A percentile compares a stretch with the other conserved stretches of the same genome.
These are phyloP conservation scores for Sinapis alba DNA, from an alignment of 441 rosid genomes.

Conservation along the genomic window DNA sequence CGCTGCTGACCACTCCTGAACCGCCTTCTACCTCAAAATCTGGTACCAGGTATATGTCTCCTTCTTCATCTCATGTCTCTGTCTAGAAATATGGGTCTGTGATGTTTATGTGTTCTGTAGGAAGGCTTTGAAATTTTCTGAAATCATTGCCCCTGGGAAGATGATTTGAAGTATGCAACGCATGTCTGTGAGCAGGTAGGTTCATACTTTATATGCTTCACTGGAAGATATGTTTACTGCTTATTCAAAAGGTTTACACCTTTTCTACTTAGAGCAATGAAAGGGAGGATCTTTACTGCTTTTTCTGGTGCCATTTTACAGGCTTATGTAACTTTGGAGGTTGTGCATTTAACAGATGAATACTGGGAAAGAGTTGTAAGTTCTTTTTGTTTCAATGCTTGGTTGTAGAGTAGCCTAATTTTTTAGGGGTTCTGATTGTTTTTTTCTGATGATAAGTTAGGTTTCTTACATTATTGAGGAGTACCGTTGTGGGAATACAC, in stretches of 20 bases:
- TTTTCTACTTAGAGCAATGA: neutral
- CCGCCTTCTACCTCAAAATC: slow-evolving; percentile 92
- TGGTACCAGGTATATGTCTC: slow-evolving; percentile 74
- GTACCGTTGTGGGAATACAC: slow-evolving; percentile 85
- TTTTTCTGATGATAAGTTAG: slow-evolving; percentile 40
- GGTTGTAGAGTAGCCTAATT: neutral
- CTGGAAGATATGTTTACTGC: neutral
- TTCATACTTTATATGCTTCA: neutral
- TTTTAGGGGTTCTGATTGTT: slow-evolving; percentile 2
- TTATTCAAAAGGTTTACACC: neutral
- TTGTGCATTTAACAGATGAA: no score
- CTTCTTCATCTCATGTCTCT: neutral
- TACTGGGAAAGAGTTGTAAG: slow-evolving; percentile 88
- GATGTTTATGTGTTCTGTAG: slow-evolving; percentile 49
- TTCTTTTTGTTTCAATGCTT: neutral
- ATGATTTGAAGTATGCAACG: slow-evolving; percentile 77
- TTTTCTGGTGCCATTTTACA: slow-evolving; percentile 35
- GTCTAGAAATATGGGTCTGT: slow-evolving; percentile 18
- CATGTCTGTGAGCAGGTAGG: slow-evolving; percentile 83
- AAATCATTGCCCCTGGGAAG: slow-evolving; percentile 95
- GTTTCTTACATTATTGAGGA: slow-evolving; percentile 87
- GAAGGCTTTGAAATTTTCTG: slow-evolving; percentile 93
- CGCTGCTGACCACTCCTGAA: slow-evolving; percentile 92
- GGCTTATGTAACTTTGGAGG: slow-evolving; percentile 82
- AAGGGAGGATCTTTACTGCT: slow-evolving; percentile 18